Evolutionary conservation across 352 stramenopile genomes (phyloP).

Genomic region (Globisporangium lucens): DNA sequence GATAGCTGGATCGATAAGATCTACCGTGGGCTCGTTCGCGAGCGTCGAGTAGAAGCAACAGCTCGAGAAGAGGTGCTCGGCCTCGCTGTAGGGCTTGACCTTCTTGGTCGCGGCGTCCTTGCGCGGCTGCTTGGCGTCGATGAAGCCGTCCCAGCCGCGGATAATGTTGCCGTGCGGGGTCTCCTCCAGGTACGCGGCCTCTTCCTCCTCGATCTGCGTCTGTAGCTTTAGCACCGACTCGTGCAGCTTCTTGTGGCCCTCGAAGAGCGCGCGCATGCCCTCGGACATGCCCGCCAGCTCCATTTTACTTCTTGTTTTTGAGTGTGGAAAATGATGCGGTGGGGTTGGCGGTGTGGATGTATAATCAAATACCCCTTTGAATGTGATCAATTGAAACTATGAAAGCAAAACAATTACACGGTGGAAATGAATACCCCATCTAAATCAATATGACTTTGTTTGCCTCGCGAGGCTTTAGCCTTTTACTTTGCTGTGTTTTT

Average conservation of each 20-base stretch:
- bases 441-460: neutral
- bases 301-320: slow-evolving; percentile 7
- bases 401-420: neutral
- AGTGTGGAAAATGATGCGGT: neutral
- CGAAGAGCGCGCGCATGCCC: slow-evolving; percentile 69
- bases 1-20: slow-evolving; percentile 44
- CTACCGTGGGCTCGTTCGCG: slow-evolving; percentile 43
- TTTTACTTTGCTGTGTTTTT: neutral
- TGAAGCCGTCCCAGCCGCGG: slow-evolving; percentile 84
- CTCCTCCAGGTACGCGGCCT: slow-evolving; percentile 77
- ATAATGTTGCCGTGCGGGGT: slow-evolving; percentile 87
- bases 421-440: slow-evolving; percentile 1
- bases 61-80: slow-evolving; percentile 77
- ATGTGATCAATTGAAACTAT: neutral
- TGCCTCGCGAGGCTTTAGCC: neutral
- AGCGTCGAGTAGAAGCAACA: slow-evolving; percentile 66
- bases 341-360: neutral
- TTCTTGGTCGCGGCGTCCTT: slow-evolving; percentile 82
- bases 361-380: neutral
- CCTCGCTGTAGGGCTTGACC: slow-evolving; percentile 69
- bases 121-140: slow-evolving; percentile 72
- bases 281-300: slow-evolving; percentile 37
- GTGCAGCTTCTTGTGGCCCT: slow-evolving; percentile 67
- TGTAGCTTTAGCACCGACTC: slow-evolving; percentile 69
- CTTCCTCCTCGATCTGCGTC: slow-evolving; percentile 75